Conservation (phyloP, 2,329 filamentous ascomycete genomes). For the Aspergillus sp. region DNA sequence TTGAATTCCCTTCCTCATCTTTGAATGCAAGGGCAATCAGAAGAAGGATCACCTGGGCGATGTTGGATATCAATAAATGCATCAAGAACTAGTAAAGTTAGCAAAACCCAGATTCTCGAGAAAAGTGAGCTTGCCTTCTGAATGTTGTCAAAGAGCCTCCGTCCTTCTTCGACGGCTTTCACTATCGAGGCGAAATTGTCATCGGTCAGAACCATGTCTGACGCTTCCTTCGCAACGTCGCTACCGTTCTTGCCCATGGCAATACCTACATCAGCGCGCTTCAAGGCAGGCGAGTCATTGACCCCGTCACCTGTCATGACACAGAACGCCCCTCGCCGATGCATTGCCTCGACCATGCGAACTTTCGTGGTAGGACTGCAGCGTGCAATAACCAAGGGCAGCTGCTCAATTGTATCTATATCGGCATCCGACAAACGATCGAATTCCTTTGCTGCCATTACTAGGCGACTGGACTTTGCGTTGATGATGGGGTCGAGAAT, state of each 20-base stretch:
- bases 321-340: slow-evolving; percentile 46
- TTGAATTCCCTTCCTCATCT: slow-evolving; percentile 67
- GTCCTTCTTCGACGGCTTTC: slow-evolving; percentile 60
- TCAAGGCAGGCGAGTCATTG: slow-evolving; percentile 60
- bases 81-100: slow-evolving; percentile 60
- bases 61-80: slow-evolving; percentile 75
- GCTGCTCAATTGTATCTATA: slow-evolving; percentile 54
- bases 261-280: slow-evolving; percentile 60
- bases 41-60: slow-evolving; percentile 78
- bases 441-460: slow-evolving; percentile 63
- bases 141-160: slow-evolving; percentile 59
- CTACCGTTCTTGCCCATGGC: slow-evolving; percentile 62
- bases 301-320: slow-evolving; percentile 62
- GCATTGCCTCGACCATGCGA: slow-evolving; percentile 51
- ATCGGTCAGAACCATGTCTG: slow-evolving; percentile 52
- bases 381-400: slow-evolving; percentile 57
- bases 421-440: slow-evolving; percentile 50
- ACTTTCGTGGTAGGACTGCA: slow-evolving; percentile 60
- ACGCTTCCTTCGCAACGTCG: slow-evolving; percentile 61
- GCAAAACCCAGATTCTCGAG: slow-evolving; percentile 28
- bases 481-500: slow-evolving; percentile 48
- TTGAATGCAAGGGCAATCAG: slow-evolving; percentile 80
- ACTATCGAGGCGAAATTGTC: slow-evolving; percentile 61
- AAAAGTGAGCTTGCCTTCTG: slow-evolving; percentile 42
- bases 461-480: slow-evolving; percentile 40